Percentiles rank a stretch among this genome's conserved stretches.
These are phyloP conservation scores for Candida yuanshanica DNA, from an alignment of 805 yeast species.

Conservation along the genomic window DNA sequence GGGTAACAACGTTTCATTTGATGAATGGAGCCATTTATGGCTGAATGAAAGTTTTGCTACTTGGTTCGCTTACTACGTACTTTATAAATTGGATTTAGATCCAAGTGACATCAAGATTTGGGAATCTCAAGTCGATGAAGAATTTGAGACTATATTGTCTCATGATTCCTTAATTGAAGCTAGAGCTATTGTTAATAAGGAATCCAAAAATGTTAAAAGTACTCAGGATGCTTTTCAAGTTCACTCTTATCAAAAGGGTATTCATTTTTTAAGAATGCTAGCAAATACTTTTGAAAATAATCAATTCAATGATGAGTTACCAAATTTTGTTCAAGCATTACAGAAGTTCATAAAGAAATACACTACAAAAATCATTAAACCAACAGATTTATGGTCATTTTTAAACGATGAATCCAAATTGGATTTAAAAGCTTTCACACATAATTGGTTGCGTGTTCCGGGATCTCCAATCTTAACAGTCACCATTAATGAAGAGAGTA, in stretches of 20 bases:
- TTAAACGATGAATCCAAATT: slow-evolving; percentile 29
- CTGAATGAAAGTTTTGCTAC: slow-evolving; percentile 77
- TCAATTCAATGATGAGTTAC: slow-evolving; percentile 23
- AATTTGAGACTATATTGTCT: slow-evolving; percentile 30
- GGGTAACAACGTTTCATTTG: slow-evolving; percentile 63
- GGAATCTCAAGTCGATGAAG: slow-evolving; percentile 26
- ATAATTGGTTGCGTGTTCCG: slow-evolving; percentile 55
- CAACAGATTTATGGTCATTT: slow-evolving; percentile 48
- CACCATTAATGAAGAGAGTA: slow-evolving; percentile 20
- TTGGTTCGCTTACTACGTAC: slow-evolving; percentile 50
- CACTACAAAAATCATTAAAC: slow-evolving; percentile 37
- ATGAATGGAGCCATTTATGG: slow-evolving; percentile 67
- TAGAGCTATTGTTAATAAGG: slow-evolving; percentile 26
- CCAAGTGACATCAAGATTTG: slow-evolving; percentile 26
- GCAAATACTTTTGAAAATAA: slow-evolving; percentile 36
- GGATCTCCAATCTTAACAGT: slow-evolving; percentile 54
- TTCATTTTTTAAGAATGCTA: slow-evolving; percentile 48
- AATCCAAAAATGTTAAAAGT: slow-evolving; percentile 30
- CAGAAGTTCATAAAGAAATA: slow-evolving; percentile 32
- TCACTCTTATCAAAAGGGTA: slow-evolving; percentile 54
- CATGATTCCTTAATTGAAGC: slow-evolving; percentile 28
- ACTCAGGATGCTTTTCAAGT: slow-evolving; percentile 44
- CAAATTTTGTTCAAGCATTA: slow-evolving; percentile 31
- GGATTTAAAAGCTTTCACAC: slow-evolving; percentile 46
- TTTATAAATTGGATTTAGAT: slow-evolving; percentile 27